A percentile compares a stretch with the other conserved stretches of the same genome.
These are phyloP conservation scores for Tetradesmus lagerheimii DNA, from an alignment of 139 green algal genomes.

Conservation along the genomic window DNA sequence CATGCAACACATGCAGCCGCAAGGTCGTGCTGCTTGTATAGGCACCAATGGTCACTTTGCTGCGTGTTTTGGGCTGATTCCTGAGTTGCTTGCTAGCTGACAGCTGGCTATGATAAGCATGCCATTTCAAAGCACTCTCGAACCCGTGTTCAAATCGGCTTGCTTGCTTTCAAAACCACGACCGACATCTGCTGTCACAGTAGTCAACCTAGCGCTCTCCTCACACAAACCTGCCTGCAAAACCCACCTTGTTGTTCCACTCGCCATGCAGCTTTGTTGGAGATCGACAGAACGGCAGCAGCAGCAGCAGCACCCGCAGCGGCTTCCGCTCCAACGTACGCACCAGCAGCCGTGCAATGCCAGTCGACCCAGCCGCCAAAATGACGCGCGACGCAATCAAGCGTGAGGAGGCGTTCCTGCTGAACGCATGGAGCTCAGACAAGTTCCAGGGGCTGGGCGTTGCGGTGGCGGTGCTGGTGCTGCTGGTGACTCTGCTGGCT, in stretches of 20 bases:
- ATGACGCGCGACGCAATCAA: conserved; percentile 40
- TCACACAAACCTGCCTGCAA: neutral
- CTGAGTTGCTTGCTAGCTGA: too few species aligned
- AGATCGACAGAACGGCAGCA: neutral
- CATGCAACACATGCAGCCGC: neutral
- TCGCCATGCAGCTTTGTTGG: neutral
- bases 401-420: conserved; percentile 46
- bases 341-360: neutral
- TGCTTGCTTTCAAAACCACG: too few species aligned
- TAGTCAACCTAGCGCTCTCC: neutral
- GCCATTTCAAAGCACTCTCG: too few species aligned
- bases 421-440: conserved; percentile 51
- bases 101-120: too few species aligned
- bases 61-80: too few species aligned
- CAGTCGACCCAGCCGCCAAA: conserved; percentile 34
- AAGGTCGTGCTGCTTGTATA: neutral
- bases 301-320: conserved; percentile 3
- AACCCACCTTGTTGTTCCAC: neutral
- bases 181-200: neutral
- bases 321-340: neutral
- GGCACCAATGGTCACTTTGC: too few species aligned
- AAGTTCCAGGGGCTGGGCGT: conserved; percentile 45
- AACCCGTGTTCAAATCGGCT: too few species aligned
- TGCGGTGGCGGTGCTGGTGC: conserved; percentile 44
- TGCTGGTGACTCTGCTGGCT: conserved; percentile 54